phyloP scores from a whole-genome alignment of 768 basidiomycete genomes.

The Tulasnella sp. region DNA sequence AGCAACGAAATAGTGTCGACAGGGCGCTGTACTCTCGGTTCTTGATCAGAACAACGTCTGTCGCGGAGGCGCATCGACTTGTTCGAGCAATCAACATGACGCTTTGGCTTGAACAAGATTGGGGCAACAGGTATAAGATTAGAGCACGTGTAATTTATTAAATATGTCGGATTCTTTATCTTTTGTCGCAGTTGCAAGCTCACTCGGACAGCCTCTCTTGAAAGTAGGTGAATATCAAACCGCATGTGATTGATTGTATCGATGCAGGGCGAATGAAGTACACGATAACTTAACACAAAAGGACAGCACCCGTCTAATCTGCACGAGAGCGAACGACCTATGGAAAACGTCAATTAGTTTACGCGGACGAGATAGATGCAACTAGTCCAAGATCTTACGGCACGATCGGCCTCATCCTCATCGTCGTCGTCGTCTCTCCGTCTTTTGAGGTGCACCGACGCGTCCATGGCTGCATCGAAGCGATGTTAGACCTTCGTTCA shows the following conservation, averaged over 20 bases:
- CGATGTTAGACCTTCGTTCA: not conserved
- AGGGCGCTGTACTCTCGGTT: slow-evolving; percentile 13
- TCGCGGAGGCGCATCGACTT: slow-evolving; percentile 58
- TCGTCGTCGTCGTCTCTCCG: slow-evolving; percentile 23
- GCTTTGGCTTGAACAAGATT: slow-evolving; percentile 28
- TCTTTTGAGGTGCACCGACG: slow-evolving; percentile 12
- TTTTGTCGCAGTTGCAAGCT: too few species aligned
- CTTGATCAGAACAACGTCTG: slow-evolving; percentile 42
- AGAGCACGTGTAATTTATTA: slow-evolving; percentile 43
- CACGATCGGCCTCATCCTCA: slow-evolving; percentile 15
- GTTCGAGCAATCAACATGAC: slow-evolving; percentile 54
- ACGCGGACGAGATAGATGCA: not conserved
- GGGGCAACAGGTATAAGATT: slow-evolving; percentile 33
- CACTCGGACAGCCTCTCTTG: too few species aligned
- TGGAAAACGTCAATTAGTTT: not conserved
- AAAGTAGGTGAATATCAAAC: too few species aligned
- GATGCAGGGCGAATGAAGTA: not conserved
- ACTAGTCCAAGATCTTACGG: not conserved
- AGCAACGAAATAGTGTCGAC: not conserved
- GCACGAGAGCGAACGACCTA: slow-evolving; percentile 13
- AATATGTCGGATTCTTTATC: slow-evolving; percentile 13
- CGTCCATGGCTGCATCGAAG: slow-evolving; percentile 13
- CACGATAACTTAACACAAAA: not conserved
- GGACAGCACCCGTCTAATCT: not conserved
- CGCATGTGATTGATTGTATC: too few species aligned